Percentiles rank a stretch among this genome's conserved stretches.
phyloP scores from a whole-genome alignment of 768 basidiomycete species.

The Holtermannia corniformis region DNA sequence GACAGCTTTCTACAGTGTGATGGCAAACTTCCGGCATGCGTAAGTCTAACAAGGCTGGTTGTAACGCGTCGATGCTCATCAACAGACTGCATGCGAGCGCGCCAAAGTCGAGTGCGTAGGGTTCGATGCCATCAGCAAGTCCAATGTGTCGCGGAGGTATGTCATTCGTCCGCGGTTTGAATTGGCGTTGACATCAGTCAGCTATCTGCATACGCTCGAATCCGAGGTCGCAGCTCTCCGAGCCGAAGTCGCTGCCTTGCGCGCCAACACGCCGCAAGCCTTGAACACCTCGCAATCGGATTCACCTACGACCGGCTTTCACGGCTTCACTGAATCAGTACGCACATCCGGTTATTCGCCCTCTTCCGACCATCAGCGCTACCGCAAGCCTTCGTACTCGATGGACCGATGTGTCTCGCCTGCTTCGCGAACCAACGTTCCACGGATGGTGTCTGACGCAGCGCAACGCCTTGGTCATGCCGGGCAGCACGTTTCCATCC shows the following conservation, averaged over 20 bases:
- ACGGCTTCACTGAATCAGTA: not conserved
- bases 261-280: not conserved
- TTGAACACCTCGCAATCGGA: not conserved
- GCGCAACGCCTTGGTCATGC: slow-evolving; percentile 34
- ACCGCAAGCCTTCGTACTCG: not conserved
- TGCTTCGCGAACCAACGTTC: slow-evolving; percentile 4
- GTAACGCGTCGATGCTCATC: not conserved
- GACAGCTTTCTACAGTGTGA: slow-evolving; percentile 33
- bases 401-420: not conserved
- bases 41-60: slow-evolving; percentile 9
- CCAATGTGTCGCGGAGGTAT: slow-evolving; percentile 38
- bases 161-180: not conserved
- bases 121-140: slow-evolving; percentile 42
- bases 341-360: not conserved
- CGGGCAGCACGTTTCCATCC: slow-evolving; percentile 5
- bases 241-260: slow-evolving; percentile 30
- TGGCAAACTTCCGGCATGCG: slow-evolving; percentile 42
- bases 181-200: slow-evolving; percentile 5
- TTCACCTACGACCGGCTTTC: too few relatives aligned
- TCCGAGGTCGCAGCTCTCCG: slow-evolving; percentile 39
- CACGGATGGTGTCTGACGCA: slow-evolving; percentile 38
- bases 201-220: slow-evolving; percentile 42
- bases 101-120: slow-evolving; percentile 44
- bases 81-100: slow-evolving; percentile 32
- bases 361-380: not conserved